A percentile compares a stretch with the other conserved stretches of the same genome.
phyloP scores from a whole-genome alignment of 2,329 filamentous ascomycete genomes.

The Teratosphaeria nubilosa region DNA sequence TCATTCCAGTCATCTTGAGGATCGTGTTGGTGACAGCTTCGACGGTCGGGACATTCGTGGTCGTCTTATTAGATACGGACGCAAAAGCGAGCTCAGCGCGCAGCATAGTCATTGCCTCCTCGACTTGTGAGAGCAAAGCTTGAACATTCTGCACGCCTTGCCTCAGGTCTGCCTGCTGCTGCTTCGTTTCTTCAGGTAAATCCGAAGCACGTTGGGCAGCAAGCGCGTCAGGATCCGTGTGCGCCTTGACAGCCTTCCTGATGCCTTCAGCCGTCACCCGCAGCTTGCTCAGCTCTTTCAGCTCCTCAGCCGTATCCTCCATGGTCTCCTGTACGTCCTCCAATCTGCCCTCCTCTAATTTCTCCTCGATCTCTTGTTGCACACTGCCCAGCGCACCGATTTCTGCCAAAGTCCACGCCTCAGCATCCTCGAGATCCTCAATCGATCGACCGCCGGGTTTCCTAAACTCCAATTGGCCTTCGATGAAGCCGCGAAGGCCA shows the following conservation, averaged over 20 bases:
- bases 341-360: slow-evolving; percentile 60
- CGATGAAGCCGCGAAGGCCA: slow-evolving; percentile 49
- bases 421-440: slow-evolving; percentile 46
- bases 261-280: slow-evolving; percentile 69
- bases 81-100: slow-evolving; percentile 63
- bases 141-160: slow-evolving; percentile 65
- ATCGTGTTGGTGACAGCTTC: slow-evolving; percentile 90
- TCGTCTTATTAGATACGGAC: slow-evolving; percentile 12
- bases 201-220: slow-evolving; percentile 60
- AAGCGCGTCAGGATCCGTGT: slow-evolving; percentile 56
- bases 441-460: slow-evolving; percentile 41
- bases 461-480: slow-evolving; percentile 52
- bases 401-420: slow-evolving; percentile 65
- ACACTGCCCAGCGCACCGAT: slow-evolving; percentile 53
- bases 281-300: slow-evolving; percentile 63
- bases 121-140: slow-evolving; percentile 63
- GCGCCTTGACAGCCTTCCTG: slow-evolving; percentile 60
- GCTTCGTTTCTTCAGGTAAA: slow-evolving; percentile 72
- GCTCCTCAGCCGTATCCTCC: slow-evolving; percentile 50
- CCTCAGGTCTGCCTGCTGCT: slow-evolving; percentile 75
- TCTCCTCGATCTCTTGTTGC: slow-evolving; percentile 46
- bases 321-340: slow-evolving; percentile 60
- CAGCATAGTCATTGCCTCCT: slow-evolving; percentile 69
- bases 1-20: slow-evolving; percentile 82
- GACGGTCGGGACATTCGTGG: slow-evolving; percentile 61